Evolutionary conservation across 2,329 filamentous ascomycete species (phyloP).

Genomic region (Ophiostoma perfectum): DNA sequence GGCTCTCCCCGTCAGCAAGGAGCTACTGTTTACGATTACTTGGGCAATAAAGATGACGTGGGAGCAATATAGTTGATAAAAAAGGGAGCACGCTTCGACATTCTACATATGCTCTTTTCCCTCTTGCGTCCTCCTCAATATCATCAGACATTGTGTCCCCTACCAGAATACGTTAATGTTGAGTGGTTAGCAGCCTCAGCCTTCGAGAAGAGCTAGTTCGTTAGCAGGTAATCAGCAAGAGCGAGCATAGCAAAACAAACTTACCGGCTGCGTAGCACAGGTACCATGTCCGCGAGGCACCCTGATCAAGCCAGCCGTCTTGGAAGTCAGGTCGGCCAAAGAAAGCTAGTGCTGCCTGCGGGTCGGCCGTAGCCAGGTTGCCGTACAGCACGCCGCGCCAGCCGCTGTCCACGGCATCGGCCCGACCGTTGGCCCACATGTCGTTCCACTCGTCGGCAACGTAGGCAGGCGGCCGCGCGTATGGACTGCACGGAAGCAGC

Average conservation of each 20-base stretch:
- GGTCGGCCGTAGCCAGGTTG: conserved; percentile 73
- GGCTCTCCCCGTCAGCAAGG: too few species aligned
- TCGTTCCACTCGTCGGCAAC: conserved; percentile 77
- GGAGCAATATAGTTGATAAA: not conserved
- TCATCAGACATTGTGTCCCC: not conserved
- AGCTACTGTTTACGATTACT: too few species aligned
- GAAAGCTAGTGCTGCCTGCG: conserved; percentile 64
- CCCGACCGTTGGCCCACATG: conserved; percentile 65
- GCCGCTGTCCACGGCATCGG: conserved; percentile 61
- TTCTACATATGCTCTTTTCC: not conserved
- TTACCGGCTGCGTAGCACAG: conserved; percentile 70
- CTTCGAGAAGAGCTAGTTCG: not conserved
- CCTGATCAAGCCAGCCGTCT: conserved; percentile 67
- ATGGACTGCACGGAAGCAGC: conserved; percentile 60
- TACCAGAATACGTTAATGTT: too few species aligned
- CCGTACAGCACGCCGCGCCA: conserved; percentile 84
- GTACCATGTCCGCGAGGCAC: conserved; percentile 81
- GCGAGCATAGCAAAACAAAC: conserved; percentile 29
- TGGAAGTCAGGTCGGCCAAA: conserved; percentile 65
- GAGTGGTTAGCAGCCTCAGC: not conserved
- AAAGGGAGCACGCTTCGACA: not conserved
- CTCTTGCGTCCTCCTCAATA: not conserved
- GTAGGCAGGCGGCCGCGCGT: conserved; percentile 62
- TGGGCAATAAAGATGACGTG: too few species aligned
- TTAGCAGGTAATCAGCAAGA: not conserved